phyloP scores from a whole-genome alignment of 129 eudicot genomes.

The Chrysanthemum lavandulifolium region DNA sequence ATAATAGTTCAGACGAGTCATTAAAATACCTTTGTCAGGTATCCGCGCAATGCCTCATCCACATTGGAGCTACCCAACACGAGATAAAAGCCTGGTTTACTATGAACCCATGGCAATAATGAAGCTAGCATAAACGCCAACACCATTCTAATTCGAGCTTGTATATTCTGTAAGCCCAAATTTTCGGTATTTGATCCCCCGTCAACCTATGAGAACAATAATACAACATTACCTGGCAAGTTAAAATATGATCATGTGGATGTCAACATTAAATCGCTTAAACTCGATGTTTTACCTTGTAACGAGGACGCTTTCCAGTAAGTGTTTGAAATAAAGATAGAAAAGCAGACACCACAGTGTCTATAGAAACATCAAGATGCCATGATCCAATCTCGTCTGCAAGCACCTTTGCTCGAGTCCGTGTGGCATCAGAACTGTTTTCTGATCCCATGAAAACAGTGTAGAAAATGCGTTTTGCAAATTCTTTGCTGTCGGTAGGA shows the following conservation, averaged over 20 bases:
- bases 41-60: slow-evolving; percentile 96
- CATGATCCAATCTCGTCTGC: slow-evolving; percentile 96
- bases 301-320: slow-evolving; percentile 84
- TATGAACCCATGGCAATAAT: slow-evolving; percentile 96
- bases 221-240: no score
- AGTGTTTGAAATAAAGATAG: slow-evolving; percentile 81
- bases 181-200: slow-evolving; percentile 93
- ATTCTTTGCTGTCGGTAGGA: slow-evolving; percentile 91
- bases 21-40: slow-evolving; percentile 78
- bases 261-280: no score
- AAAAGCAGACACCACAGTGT: slow-evolving; percentile 72
- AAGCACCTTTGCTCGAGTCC: slow-evolving; percentile 70
- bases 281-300: slow-evolving; percentile 49
- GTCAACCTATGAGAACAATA: slow-evolving; percentile 54
- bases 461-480: slow-evolving; percentile 86
- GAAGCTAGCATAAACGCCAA: slow-evolving; percentile 96
- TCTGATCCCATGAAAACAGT: slow-evolving; percentile 96
- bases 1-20: neutral
- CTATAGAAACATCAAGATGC: slow-evolving; percentile 92
- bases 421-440: slow-evolving; percentile 89
- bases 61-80: slow-evolving; percentile 98
- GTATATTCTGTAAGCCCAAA: slow-evolving; percentile 93
- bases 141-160: slow-evolving; percentile 98
- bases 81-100: slow-evolving; percentile 89
- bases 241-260: no score